These are phyloP conservation scores for Trifolium pratense DNA, from an alignment of 306 rosid species.

Conservation along the genomic window DNA sequence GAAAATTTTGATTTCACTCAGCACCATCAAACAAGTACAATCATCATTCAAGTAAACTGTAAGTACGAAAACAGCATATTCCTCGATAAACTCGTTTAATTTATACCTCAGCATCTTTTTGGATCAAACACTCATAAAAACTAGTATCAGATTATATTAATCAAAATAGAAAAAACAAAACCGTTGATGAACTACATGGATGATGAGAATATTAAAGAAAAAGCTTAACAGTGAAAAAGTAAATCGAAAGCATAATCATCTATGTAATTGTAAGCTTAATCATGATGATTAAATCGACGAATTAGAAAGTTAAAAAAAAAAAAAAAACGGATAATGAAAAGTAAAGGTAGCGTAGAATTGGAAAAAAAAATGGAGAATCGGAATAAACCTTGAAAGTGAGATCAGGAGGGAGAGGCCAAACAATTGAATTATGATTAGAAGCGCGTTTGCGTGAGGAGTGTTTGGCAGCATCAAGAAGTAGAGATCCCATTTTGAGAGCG, in stretches of 20 bases:
- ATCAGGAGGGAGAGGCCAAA: conserved; percentile 93
- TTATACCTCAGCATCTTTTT: background rate
- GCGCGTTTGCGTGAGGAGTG: conserved; percentile 82
- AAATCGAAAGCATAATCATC: background rate
- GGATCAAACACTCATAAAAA: conserved; percentile 23
- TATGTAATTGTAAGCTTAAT: background rate
- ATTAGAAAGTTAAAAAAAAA: background rate
- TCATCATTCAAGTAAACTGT: background rate
- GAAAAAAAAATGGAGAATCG: background rate
- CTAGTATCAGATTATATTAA: conserved; percentile 10
- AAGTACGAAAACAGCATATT: conserved; percentile 3
- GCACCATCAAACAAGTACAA: conserved; percentile 10
- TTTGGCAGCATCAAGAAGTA: conserved; percentile 79
- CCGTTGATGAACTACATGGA: background rate
- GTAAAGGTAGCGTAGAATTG: background rate
- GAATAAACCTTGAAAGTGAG: conserved; percentile 75
- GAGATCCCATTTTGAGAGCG: conserved; percentile 70
- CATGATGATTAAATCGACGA: background rate
- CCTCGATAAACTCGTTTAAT: background rate
- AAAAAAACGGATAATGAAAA: background rate
- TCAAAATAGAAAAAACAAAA: background rate
- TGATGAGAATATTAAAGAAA: conserved; percentile 18
- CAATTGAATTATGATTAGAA: conserved; percentile 74
- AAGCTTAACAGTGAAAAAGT: background rate
- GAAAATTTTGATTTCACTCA: background rate